Conservation (phyloP, 306 rosid genomes). For the Citrullus amarus region DNA sequence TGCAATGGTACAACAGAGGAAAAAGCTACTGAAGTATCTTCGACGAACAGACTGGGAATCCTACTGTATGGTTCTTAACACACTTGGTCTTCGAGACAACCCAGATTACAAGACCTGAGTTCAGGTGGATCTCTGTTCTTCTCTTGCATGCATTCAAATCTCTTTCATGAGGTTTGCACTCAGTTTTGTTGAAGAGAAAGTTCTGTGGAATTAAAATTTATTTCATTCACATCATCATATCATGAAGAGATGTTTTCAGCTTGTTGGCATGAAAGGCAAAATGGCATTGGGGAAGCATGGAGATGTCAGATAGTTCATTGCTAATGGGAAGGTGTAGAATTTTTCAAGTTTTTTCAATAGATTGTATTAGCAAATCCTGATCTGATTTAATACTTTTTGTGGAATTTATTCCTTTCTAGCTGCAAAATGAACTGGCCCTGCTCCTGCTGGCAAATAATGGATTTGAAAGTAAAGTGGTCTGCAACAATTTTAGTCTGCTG, state of each 20-base stretch:
- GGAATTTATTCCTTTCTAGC: background rate
- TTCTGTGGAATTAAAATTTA: background rate
- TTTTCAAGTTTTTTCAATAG: background rate
- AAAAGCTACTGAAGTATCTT: slow-evolving; percentile 67
- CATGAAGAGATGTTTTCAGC: background rate
- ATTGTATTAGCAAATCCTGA: background rate
- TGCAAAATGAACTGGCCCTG: background rate
- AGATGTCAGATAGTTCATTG: background rate
- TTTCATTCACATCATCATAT: background rate
- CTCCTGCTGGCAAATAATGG: background rate
- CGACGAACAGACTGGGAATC: slow-evolving; percentile 95
- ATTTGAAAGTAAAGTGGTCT: background rate
- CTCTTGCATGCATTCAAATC: background rate
- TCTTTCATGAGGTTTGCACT: background rate
- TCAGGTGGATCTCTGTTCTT: background rate
- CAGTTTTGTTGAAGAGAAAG: background rate
- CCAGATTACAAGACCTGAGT: slow-evolving; percentile 41
- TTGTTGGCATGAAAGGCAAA: background rate
- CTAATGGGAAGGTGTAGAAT: background rate
- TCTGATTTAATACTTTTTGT: background rate
- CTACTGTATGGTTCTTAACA: slow-evolving; percentile 66
- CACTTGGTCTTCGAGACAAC: slow-evolving; percentile 79
- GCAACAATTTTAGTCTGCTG: background rate
- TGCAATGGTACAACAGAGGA: slow-evolving; percentile 84
- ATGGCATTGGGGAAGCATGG: background rate